Evolutionary conservation across 225 moss, liverwort and hornwort genomes (phyloP).

Genomic region (Straminergon stramineum): DNA sequence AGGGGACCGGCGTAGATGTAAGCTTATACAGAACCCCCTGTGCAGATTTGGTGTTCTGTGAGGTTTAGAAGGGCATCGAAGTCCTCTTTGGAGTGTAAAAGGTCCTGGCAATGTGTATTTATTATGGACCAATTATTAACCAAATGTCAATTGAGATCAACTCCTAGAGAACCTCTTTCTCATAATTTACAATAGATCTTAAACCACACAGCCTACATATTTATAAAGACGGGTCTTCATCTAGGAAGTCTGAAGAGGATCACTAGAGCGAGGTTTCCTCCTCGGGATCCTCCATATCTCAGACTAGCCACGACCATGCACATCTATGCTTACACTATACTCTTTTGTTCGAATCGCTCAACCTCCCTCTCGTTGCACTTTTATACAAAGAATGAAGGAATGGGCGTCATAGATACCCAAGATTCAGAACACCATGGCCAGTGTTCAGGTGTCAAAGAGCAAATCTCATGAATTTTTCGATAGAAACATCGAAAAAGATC

Average conservation of each 20-base stretch:
- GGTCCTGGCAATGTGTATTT: neutral
- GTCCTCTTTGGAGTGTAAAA: neutral
- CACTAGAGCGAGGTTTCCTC: neutral
- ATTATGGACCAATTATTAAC: neutral
- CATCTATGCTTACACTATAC: neutral
- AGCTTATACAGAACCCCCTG: neutral
- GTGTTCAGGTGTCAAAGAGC: neutral
- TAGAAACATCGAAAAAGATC: neutral
- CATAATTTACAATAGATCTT: neutral
- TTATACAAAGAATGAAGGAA: neutral
- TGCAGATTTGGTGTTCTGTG: neutral
- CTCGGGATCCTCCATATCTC: neutral
- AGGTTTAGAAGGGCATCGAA: neutral
- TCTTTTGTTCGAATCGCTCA: neutral
- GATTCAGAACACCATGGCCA: neutral
- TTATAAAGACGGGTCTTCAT: neutral
- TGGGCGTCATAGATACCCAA: neutral
- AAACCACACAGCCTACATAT: neutral
- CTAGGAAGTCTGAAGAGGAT: neutral
- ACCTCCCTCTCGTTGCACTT: neutral
- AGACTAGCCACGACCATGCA: neutral
- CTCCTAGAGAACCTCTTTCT: neutral
- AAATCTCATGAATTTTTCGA: neutral
- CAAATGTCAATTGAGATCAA: neutral
- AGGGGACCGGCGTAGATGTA: too few species aligned